A percentile compares a stretch with the other conserved stretches of the same genome.
Conservation (phyloP, 768 basidiomycete species). For the Podaxis pistillaris region DNA sequence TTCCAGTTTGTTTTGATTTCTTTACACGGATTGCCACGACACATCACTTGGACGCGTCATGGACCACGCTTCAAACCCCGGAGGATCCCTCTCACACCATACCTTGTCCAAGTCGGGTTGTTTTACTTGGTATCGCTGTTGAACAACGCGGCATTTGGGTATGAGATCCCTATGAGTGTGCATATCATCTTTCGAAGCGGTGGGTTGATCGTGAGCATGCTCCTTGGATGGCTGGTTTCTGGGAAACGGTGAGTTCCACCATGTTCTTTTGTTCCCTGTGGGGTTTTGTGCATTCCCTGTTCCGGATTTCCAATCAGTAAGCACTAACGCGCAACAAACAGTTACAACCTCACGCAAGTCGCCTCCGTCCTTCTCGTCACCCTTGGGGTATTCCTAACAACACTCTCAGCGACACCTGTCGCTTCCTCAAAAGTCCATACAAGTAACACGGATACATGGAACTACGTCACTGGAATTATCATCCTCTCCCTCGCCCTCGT, state of each 20-base stretch:
- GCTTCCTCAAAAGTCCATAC: conserved; percentile 19
- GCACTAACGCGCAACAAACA: conserved; percentile 6
- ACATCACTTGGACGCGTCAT: conserved; percentile 48
- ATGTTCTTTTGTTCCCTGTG: background rate
- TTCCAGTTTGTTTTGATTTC: conserved; percentile 82
- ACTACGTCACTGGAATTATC: conserved; percentile 68
- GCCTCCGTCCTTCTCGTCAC: conserved; percentile 80
- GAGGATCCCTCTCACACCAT: conserved; percentile 67
- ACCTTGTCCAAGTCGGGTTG: conserved; percentile 77
- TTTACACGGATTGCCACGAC: conserved; percentile 66
- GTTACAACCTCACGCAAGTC: conserved; percentile 46
- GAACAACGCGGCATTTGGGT: conserved; percentile 91
- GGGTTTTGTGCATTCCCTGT: background rate
- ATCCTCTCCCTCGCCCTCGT: conserved; percentile 78
- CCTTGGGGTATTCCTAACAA: conserved; percentile 74
- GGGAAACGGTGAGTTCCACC: conserved; percentile 53
- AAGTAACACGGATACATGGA: conserved; percentile 26
- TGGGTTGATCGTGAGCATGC: conserved; percentile 80
- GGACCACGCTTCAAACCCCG: conserved; percentile 60
- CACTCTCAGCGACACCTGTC: conserved; percentile 65
- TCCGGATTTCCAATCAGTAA: background rate
- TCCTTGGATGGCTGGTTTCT: conserved; percentile 69
- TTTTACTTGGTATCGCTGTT: conserved; percentile 79
- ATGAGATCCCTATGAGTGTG: conserved; percentile 83
- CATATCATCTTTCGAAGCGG: conserved; percentile 95